A percentile compares a stretch with the other conserved stretches of the same genome.
phyloP scores from a whole-genome alignment of 805 yeast species.

The Candida awuae region DNA sequence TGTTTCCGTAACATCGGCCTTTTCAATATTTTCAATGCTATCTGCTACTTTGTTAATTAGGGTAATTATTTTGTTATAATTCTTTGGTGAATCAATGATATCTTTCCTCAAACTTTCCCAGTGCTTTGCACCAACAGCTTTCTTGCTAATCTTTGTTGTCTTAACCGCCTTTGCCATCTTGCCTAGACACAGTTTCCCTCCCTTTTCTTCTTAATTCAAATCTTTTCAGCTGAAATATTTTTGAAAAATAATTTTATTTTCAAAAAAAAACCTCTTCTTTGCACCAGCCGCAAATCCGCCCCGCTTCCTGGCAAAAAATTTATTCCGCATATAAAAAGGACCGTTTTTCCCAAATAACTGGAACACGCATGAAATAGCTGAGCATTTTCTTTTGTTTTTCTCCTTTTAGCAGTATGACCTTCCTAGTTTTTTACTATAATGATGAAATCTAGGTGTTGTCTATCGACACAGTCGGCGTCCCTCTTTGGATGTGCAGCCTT shows the following conservation, averaged over 20 bases:
- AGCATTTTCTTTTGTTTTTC: no score
- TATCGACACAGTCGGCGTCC: slow-evolving; percentile 30
- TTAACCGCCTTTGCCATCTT: neutral
- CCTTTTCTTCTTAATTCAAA: neutral
- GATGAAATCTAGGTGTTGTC: slow-evolving; percentile 54
- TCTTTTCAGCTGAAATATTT: neutral
- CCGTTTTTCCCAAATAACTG: neutral
- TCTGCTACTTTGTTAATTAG: slow-evolving; percentile 35
- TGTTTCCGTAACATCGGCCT: slow-evolving; percentile 11
- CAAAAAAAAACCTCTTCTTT: slow-evolving; percentile 4
- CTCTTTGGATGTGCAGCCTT: slow-evolving; percentile 16
- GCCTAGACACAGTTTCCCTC: no score
- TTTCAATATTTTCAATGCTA: slow-evolving; percentile 16
- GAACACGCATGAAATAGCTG: no score
- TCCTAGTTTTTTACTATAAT: slow-evolving; percentile 56
- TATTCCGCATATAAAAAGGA: slow-evolving; percentile 9
- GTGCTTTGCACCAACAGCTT: neutral
- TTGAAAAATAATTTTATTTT: neutral
- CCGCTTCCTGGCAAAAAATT: neutral
- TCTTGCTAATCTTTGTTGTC: neutral
- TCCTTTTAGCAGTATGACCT: slow-evolving; percentile 37
- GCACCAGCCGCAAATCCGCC: slow-evolving; percentile 11
- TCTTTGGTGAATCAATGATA: slow-evolving; percentile 36
- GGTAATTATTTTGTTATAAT: slow-evolving; percentile 47
- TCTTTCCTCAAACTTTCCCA: slow-evolving; percentile 19